phyloP scores from a whole-genome alignment of 2,329 filamentous ascomycete species.

The Microdochium nivale region DNA sequence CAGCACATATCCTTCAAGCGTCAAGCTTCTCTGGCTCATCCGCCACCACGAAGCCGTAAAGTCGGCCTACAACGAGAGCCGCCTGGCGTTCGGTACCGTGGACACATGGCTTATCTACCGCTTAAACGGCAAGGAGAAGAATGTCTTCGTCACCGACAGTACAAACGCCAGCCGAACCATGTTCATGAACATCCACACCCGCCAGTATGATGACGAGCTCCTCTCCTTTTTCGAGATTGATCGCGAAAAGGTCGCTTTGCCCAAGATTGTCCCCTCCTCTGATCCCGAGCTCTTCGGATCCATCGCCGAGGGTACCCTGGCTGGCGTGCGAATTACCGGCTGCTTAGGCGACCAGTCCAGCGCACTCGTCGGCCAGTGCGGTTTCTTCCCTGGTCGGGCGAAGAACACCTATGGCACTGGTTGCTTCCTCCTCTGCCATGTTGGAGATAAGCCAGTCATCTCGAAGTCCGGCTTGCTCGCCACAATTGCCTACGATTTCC shows the following conservation, averaged over 20 bases:
- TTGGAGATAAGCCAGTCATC: constrained; percentile 76
- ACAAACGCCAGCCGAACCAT: constrained; percentile 87
- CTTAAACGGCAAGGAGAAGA: constrained; percentile 64
- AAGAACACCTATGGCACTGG: constrained; percentile 92
- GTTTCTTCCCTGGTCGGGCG: constrained; percentile 71
- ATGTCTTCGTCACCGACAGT: constrained; percentile 71
- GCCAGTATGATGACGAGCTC: constrained; percentile 70
- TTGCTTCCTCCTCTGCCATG: constrained; percentile 84
- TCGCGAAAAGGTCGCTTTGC: constrained; percentile 59
- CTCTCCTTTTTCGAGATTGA: constrained; percentile 72
- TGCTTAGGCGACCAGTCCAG: constrained; percentile 83
- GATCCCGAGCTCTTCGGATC: constrained; percentile 64
- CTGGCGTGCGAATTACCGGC: constrained; percentile 68
- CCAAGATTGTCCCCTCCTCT: constrained; percentile 77
- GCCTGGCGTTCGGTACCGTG: constrained; percentile 76
- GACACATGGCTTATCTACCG: constrained; percentile 84
- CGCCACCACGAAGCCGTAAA: constrained; percentile 61
- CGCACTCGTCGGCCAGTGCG: constrained; percentile 77
- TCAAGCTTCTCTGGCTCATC: constrained; percentile 79
- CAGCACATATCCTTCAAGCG: constrained; percentile 80
- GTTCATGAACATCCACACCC: constrained; percentile 83
- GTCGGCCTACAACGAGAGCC: constrained; percentile 66
- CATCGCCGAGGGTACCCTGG: constrained; percentile 55
- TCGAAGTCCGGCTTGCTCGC: constrained; percentile 74
- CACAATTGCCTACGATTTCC: constrained; percentile 83